Evolutionary conservation across 768 basidiomycete species (phyloP).

Genomic region (Coprinopsis marcescibilis): DNA sequence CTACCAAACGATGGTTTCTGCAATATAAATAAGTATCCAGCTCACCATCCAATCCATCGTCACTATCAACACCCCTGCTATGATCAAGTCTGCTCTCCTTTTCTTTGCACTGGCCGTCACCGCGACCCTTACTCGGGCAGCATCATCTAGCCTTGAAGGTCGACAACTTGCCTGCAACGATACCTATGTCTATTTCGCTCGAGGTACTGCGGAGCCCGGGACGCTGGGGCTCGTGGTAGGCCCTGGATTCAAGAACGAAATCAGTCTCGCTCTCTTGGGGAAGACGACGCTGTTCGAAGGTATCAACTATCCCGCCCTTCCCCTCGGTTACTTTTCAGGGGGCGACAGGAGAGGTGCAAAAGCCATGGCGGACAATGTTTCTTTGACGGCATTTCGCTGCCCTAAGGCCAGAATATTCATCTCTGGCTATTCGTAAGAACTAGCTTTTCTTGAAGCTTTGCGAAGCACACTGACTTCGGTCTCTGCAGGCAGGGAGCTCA

Average conservation of each 20-base stretch:
- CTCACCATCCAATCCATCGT: slow-evolving; percentile 5
- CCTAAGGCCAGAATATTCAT: slow-evolving; percentile 21
- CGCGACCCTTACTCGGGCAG: too few species aligned
- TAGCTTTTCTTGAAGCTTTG: not conserved
- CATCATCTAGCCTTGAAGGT: slow-evolving; percentile 1
- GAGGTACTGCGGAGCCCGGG: slow-evolving; percentile 13
- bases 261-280: slow-evolving; percentile 4
- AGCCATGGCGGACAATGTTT: slow-evolving; percentile 11
- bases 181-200: slow-evolving; percentile 11
- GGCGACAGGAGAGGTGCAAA: slow-evolving; percentile 13
- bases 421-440: slow-evolving; percentile 17
- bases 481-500: slow-evolving; percentile 25
- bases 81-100: too few species aligned
- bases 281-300: slow-evolving; percentile 10
- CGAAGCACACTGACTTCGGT: not conserved
- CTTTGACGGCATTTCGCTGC: slow-evolving; percentile 15
- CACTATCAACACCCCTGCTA: too few species aligned
- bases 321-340: slow-evolving; percentile 15
- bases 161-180: slow-evolving; percentile 14
- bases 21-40: too few species aligned
- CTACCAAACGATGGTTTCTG: too few species aligned
- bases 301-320: slow-evolving; percentile 12
- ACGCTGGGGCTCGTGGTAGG: slow-evolving; percentile 14
- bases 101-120: slow-evolving; percentile 20
- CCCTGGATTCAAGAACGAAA: slow-evolving; percentile 18